phyloP scores from a whole-genome alignment of 495 filamentous ascomycete genomes.

The Xylaria sp. region DNA sequence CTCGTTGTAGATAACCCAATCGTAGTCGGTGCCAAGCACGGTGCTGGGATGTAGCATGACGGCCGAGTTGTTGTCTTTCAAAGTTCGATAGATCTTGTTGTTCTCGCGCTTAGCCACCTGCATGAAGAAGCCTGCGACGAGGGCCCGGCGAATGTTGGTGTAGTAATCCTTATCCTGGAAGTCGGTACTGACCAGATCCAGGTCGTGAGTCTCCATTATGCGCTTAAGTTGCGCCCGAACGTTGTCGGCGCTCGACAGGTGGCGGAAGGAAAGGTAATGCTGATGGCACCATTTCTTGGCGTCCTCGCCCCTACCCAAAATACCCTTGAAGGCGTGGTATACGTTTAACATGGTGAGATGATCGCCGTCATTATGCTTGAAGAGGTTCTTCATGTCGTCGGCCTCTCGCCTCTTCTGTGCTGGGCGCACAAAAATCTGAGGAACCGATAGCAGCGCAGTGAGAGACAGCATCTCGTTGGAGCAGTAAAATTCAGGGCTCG shows the following conservation, averaged over 20 bases:
- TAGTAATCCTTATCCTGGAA: conserved; percentile 98
- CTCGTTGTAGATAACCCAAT: conserved; percentile 99
- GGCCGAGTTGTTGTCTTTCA: conserved; percentile 84
- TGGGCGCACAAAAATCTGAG: conserved; percentile 91
- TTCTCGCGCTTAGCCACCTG: conserved; percentile 93
- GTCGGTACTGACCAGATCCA: conserved; percentile 84
- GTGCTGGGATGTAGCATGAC: conserved; percentile 94
- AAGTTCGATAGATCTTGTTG: conserved; percentile 86
- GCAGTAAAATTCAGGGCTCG: conserved; percentile 97
- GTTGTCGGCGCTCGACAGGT: conserved; percentile 90
- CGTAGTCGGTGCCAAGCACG: conserved; percentile 80
- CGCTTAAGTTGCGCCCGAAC: conserved; percentile 88
- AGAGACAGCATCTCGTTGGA: conserved; percentile 98
- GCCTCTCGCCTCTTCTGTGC: conserved; percentile 84
- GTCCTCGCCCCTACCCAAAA: conserved; percentile 71
- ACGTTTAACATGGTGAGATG: conserved; percentile 97
- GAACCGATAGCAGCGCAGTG: conserved; percentile 91
- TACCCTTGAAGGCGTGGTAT: conserved; percentile 93
- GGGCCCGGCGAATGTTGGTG: conserved; percentile 90
- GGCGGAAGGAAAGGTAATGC: conserved; percentile 91
- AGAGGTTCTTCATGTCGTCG: conserved; percentile 95
- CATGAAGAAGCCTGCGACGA: conserved; percentile 99
- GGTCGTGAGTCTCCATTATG: conserved; percentile 91
- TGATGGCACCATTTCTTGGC: conserved; percentile 93
- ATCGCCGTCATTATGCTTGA: conserved; percentile 92